Percentiles rank a stretch among this genome's conserved stretches.
Evolutionary conservation across 495 filamentous ascomycete genomes (phyloP).

Genomic region (Penicillium soppii): DNA sequence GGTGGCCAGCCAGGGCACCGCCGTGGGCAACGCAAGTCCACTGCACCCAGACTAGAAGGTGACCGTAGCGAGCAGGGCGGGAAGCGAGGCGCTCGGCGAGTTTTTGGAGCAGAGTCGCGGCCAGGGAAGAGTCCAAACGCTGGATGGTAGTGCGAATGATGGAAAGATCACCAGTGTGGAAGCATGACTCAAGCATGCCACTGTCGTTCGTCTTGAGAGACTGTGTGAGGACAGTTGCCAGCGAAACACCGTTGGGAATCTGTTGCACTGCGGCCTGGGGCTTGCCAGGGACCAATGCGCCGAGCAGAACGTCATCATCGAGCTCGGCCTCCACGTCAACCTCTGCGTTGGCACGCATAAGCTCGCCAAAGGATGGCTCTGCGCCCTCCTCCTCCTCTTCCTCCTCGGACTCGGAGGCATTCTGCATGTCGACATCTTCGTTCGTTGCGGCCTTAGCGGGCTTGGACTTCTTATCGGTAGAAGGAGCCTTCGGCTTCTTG

Average conservation of each 20-base stretch:
- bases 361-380: constrained; percentile 85
- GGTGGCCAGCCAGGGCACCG: constrained; percentile 81
- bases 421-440: constrained; percentile 46
- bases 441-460: constrained; percentile 30
- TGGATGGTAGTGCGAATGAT: constrained; percentile 86
- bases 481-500: constrained; percentile 26
- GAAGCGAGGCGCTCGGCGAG: constrained; percentile 85
- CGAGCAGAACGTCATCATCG: constrained; percentile 41
- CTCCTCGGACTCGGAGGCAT: constrained; percentile 34
- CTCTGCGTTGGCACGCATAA: constrained; percentile 67
- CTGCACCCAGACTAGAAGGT: constrained; percentile 93
- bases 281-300: constrained; percentile 38
- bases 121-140: constrained; percentile 80
- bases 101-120: constrained; percentile 71
- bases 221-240: constrained; percentile 87
- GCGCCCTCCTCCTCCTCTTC: constrained; percentile 46
- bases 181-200: constrained; percentile 85
- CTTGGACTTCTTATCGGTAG: constrained; percentile 33
- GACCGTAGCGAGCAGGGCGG: constrained; percentile 82
- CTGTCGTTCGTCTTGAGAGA: constrained; percentile 88
- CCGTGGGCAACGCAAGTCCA: constrained; percentile 95
- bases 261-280: constrained; percentile 44
- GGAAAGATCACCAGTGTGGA: constrained; percentile 69
- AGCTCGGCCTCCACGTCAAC: constrained; percentile 71
- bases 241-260: constrained; percentile 72